Conservation (phyloP, 768 basidiomycete genomes). For the Mycena galericulata region DNA sequence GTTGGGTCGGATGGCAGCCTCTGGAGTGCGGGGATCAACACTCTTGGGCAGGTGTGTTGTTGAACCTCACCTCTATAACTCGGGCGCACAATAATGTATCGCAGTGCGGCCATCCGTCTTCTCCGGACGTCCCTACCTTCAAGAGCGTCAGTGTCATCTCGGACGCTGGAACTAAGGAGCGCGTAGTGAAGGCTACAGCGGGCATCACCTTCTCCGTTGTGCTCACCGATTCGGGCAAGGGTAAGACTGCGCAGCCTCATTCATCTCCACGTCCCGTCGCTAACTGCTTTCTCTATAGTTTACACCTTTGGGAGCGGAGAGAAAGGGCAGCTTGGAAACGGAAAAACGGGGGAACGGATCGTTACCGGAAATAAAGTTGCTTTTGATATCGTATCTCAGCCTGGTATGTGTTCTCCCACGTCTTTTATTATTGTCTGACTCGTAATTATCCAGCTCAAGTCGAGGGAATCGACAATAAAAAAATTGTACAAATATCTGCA, state of each 20-base stretch:
- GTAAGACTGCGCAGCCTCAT: conserved; percentile 49
- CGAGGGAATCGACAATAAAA: conserved; percentile 80
- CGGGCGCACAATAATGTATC: background rate
- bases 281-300: conserved; percentile 55
- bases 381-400: conserved; percentile 81
- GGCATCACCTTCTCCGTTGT: conserved; percentile 89
- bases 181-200: conserved; percentile 78
- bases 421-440: conserved; percentile 7
- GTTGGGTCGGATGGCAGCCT: conserved; percentile 85
- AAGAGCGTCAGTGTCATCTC: conserved; percentile 70
- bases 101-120: conserved; percentile 79
- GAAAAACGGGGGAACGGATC: conserved; percentile 92
- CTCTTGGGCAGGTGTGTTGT: conserved; percentile 77
- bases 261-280: background rate
- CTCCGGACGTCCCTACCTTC: conserved; percentile 76
- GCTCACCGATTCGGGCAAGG: conserved; percentile 85
- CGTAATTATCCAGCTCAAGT: conserved; percentile 66
- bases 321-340: conserved; percentile 94
- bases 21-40: conserved; percentile 89
- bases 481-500: conserved; percentile 84
- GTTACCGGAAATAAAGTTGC: conserved; percentile 86
- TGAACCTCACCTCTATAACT: background rate
- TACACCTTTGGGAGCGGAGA: conserved; percentile 93
- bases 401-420: conserved; percentile 59
- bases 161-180: conserved; percentile 70